These are phyloP conservation scores for Xylaria sp. DNA, from an alignment of 2,329 filamentous ascomycete species.

Conservation along the genomic window DNA sequence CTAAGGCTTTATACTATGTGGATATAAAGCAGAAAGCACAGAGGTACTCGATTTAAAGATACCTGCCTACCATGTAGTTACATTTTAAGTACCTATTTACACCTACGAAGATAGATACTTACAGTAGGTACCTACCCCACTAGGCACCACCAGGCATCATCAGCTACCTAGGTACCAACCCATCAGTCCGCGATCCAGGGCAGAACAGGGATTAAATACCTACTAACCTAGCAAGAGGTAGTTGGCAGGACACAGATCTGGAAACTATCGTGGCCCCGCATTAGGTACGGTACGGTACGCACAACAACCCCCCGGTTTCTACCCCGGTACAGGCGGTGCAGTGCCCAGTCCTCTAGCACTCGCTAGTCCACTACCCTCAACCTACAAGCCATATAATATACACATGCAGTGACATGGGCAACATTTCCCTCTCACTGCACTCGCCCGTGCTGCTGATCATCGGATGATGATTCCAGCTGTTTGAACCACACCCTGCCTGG, in stretches of 20 bases:
- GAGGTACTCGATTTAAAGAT: too few species aligned
- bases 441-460: constrained; percentile 36
- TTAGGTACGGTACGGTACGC: not conserved
- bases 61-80: too few species aligned
- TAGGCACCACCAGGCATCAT: constrained; percentile 39
- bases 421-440: constrained; percentile 37
- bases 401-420: constrained; percentile 6
- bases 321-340: not conserved
- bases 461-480: constrained; percentile 43
- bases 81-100: too few species aligned
- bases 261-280: constrained; percentile 27
- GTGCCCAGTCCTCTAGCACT: not conserved
- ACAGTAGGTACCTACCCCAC: not conserved
- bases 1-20: too few species aligned
- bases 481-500: constrained; percentile 39
- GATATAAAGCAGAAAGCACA: too few species aligned
- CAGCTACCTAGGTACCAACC: constrained; percentile 9
- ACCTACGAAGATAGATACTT: too few species aligned
- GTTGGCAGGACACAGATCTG: constrained; percentile 8
- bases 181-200: constrained; percentile 19
- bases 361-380: not conserved
- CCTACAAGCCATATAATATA: not conserved
- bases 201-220: constrained; percentile 3
- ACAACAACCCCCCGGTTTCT: constrained; percentile 9
- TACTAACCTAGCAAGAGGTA: constrained; percentile 1